These are phyloP conservation scores for Oryza brachyantha DNA, from an alignment of 176 grass and related monocot species.

Conservation along the genomic window DNA sequence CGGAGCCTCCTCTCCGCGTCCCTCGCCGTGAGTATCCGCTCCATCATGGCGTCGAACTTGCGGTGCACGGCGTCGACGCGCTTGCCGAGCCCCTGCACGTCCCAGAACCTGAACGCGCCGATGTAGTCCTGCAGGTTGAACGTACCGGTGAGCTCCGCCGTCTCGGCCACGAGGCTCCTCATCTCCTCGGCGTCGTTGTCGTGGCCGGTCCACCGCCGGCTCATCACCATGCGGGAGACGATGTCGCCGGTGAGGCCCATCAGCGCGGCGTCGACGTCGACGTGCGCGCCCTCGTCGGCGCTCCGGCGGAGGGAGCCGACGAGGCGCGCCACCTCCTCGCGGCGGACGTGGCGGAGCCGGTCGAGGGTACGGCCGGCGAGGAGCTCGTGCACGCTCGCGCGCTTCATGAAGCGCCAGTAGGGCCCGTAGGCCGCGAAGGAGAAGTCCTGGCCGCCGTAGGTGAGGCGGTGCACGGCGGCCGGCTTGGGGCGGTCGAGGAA, in stretches of 20 bases:
- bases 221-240: constrained; percentile 56
- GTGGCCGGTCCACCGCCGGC: constrained; percentile 43
- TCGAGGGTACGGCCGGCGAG: constrained; percentile 58
- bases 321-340: constrained; percentile 54
- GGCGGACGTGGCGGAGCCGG: constrained; percentile 47
- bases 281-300: neutral
- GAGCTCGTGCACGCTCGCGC: constrained; percentile 65
- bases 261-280: constrained; percentile 46
- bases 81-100: constrained; percentile 59
- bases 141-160: constrained; percentile 47
- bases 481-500: constrained; percentile 63
- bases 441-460: constrained; percentile 66
- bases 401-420: constrained; percentile 84
- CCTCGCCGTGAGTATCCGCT: constrained; percentile 44
- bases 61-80: constrained; percentile 43
- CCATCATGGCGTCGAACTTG: constrained; percentile 64
- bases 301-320: constrained; percentile 12
- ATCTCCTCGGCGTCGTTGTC: constrained; percentile 49
- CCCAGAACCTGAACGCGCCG: constrained; percentile 47
- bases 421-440: constrained; percentile 62
- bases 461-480: constrained; percentile 35
- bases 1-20: constrained; percentile 9
- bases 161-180: constrained; percentile 35
- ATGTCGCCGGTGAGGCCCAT: constrained; percentile 59
- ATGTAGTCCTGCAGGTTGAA: constrained; percentile 77